Evolutionary conservation across 2,329 filamentous ascomycete species (phyloP), one percentile per base, ranked within the genome.

Genomic region (Neofusicoccum umdonicola): DNA sequence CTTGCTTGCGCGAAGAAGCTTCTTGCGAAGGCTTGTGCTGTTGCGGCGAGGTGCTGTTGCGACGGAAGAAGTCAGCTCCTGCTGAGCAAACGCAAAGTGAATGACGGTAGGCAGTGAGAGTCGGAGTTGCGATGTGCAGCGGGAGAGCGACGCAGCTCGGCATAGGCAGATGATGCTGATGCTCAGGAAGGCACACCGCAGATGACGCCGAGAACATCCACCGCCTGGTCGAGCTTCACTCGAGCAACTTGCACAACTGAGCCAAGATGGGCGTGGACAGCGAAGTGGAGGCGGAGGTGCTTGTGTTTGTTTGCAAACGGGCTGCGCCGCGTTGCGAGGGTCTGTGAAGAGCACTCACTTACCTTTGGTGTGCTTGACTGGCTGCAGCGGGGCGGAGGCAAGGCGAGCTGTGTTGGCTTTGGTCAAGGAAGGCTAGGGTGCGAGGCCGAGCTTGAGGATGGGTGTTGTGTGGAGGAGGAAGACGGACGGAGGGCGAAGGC

Each of bases 51-150:
- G 42, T 11, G 22, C 54, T 57, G 27, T 44, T 44, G 39, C 19
- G 37, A 22, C 11, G 19, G n/a, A 39, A 4, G 27, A 57, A 3
- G 45, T 62, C 22, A 62, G 58, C 22, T 50, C 51, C 34, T 42
- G 44, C 13, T 37, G 17, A 9, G 12, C 19, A 51, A 51, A 77
- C 82, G 68, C 83, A 67, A 74, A 42, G 19, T 3, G 31, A 47
- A 22, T 42, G 11, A 34, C 9, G 48, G 31, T 15, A 13, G 5
- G 22, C 37, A 17, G 22, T 6, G 11, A 7, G 37, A 17, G 31
- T n/a, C 15, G 13, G 13, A 27, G 31, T 5, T n/a, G 57, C 27
- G n/a, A 35, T 4, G 48, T 5, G 48, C 5, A 17, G 27, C 13
- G 50, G 17, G 44, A 19, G 22, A 17, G 42, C 22, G 31, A 47